Conservation (phyloP, 192 early-diverging fungal species). For the Linnemannia elongata region DNA sequence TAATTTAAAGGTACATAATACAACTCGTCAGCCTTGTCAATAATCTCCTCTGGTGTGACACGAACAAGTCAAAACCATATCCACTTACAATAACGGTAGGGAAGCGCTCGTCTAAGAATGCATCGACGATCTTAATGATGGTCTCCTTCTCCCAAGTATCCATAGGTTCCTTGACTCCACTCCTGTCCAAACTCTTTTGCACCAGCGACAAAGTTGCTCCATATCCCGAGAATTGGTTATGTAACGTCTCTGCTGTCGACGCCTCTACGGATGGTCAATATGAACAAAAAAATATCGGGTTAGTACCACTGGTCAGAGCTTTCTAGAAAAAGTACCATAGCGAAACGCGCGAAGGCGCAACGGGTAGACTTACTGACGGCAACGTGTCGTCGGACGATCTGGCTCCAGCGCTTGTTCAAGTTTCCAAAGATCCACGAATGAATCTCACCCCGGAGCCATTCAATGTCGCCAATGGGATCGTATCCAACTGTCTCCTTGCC, state of each 20-base stretch:
- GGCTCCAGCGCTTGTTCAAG: conserved; percentile 75
- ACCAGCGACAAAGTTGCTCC: conserved; percentile 66
- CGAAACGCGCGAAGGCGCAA: too few species aligned
- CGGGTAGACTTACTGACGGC: conserved; percentile 60
- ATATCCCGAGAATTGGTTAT: conserved; percentile 74
- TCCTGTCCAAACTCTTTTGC: conserved; percentile 64
- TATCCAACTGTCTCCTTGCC: conserved; percentile 86
- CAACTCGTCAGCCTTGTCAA: background rate
- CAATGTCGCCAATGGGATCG: conserved; percentile 87
- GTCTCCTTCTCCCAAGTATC: conserved; percentile 77
- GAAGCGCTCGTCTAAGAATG: conserved; percentile 83
- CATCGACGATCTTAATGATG: conserved; percentile 69
- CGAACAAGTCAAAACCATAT: too few species aligned
- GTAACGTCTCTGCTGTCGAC: conserved; percentile 68
- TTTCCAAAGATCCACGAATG: conserved; percentile 84
- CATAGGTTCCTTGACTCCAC: conserved; percentile 66
- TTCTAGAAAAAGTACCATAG: background rate
- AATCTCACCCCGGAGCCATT: conserved; percentile 83
- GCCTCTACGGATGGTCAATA: conserved; percentile 40
- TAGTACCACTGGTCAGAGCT: background rate
- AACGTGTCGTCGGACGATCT: conserved; percentile 75
- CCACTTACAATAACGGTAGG: conserved; percentile 78
- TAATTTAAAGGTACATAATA: background rate
- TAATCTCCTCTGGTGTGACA: too few species aligned
- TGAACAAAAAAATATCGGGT: conserved; percentile 3